Base-by-base conservation (phyloP, 805 yeast genomes). In the Komagataella ulmi region DNA sequence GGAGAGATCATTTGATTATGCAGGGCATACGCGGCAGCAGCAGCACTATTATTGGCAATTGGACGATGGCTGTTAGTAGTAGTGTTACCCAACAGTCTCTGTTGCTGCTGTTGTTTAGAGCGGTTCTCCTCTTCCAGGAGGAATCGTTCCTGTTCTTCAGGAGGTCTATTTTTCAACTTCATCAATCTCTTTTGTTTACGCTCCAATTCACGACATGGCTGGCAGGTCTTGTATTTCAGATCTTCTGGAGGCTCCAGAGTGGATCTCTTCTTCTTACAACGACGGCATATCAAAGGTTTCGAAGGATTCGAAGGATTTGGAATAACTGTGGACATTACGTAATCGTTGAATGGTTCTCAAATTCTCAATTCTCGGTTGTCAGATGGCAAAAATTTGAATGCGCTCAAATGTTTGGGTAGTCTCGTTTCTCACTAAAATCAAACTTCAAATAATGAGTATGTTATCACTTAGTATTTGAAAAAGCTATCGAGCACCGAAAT, bases 231-330 rank as follows among this genome's bases (percentile, higher is more conserved):
- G 60, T 76, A 77, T 58, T 75, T 79, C 56, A 72, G 67, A 45
- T 77, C 80, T 55, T 76, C 80, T 1, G 78, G 75, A 21, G 77
- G 77, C 61, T 77, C 82, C 54, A 76, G 76, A 54, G 72, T 74
- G 56, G 75, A 69, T 64, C 82, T 69, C 70, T 75, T 73, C 50
- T 80, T 64, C 59, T 77, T 77, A 65, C 82, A 77, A 58, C 82
- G 75, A 60, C 82, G 79, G 59, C 82, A 77, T 2, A 68, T 12
- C 19, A 30, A 23, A 40, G 24, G 40, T 10, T 48, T n/a, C 14
- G 23, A 21, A 18, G 24, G 24, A 30, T 24, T 17, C 46, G 46
- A 18, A 12, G 46, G 17, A 7, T 19, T 17, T 24, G n/a, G 18
- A 18, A 30, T 24, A 44, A 48, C 40, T 30, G 40, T 30, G 40